Percentiles rank a stretch among this genome's conserved stretches.
These are phyloP conservation scores for Trichoderma semiorbis DNA, from an alignment of 2,329 filamentous ascomycete genomes.

Conservation along the genomic window DNA sequence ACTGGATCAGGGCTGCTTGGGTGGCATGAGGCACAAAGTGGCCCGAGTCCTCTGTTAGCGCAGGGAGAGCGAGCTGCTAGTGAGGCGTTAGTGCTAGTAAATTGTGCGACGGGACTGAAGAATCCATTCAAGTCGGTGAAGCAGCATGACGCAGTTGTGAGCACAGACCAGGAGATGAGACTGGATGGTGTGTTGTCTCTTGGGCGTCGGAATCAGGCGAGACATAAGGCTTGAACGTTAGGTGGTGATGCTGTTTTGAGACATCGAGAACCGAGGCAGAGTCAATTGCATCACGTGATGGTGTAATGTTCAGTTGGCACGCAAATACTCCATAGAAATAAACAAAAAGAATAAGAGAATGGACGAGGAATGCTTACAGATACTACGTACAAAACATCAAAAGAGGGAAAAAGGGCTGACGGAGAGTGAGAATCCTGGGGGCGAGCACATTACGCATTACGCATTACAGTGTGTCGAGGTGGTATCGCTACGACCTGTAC, in stretches of 20 bases:
- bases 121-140: slow-evolving; percentile 1
- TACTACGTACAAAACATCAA: not conserved
- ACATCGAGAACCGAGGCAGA: not conserved
- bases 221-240: not conserved
- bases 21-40: not conserved
- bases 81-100: not conserved
- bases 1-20: not conserved
- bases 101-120: not conserved
- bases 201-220: not conserved
- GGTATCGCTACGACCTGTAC: not conserved
- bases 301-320: not conserved
- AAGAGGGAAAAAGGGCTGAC: not conserved
- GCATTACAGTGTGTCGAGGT: not conserved
- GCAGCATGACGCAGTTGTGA: not conserved
- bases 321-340: not conserved
- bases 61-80: not conserved
- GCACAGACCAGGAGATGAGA: slow-evolving; percentile 8
- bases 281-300: slow-evolving; percentile 1
- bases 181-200: not conserved
- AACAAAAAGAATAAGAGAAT: not conserved
- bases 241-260: not conserved
- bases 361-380: not conserved
- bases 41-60: not conserved
- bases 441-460: not conserved
- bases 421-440: not conserved